Evolutionary conservation across 2,329 filamentous ascomycete genomes (phyloP), one percentile per base, ranked within the genome.

Genomic region (Epichloe hybrida): DNA sequence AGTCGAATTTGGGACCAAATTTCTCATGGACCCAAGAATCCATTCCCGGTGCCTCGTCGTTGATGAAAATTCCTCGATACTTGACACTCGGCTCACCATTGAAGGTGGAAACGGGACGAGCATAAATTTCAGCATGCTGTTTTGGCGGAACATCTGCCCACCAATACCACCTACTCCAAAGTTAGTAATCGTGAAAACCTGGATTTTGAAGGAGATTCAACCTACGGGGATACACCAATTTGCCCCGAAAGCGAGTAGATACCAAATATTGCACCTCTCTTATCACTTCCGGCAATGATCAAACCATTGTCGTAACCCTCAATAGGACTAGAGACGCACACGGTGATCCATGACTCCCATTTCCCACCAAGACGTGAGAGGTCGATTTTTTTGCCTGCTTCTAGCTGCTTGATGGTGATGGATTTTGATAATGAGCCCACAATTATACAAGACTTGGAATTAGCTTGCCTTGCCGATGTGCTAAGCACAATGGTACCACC

Each of bases 41-140:
- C 47, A 84, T 63, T 0, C 63, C 64, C 0, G 66, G 66, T 0
- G 63, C 62, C 48, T 68, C 66, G 48, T 82, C 79, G 52, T 82
- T 82, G 59, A 83, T 71, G 60, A 82, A 82, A 52, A 82, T 74
- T 5, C 79, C 79, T 5, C 79, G 70, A 54, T 79, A 81, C 55
- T 77, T 77, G 51, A 82, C 71, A 4, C 73, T 74, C 1, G 79
- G 78, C 4, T 76, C 69, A 9, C 71, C 71, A 45, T 55, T 63
- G 34, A 53, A 41, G 11, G 64, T 65, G 5, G 57, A 56, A 5
- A 56, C 52, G 3, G 59, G 53, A 1, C 74, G 61, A 4, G 76
- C 74, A 54, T 73, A 79, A 47, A 82, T 72, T 7, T 65, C 63
- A 3, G 64, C 56, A 48, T 73, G 72, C 21, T 66, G 66, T 20